Percentiles rank a stretch among this genome's conserved stretches.
Evolutionary conservation across 1,284 basidiomycete species (phyloP).

Genomic region (Ustilago sp.): DNA sequence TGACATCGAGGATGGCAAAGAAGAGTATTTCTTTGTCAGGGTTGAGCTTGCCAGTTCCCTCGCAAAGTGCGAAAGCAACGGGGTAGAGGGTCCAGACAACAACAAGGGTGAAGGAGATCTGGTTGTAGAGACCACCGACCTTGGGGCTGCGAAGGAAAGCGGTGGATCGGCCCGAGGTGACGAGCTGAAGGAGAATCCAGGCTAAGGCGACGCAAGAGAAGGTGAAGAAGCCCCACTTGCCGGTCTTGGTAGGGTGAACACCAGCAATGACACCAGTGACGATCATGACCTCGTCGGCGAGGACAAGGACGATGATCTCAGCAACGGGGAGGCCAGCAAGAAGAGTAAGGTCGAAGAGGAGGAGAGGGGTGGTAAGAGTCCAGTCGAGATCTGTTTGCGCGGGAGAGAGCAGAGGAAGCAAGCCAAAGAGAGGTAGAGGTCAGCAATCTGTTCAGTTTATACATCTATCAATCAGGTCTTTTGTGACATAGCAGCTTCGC

Average conservation of each 20-base stretch:
- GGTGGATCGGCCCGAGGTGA: constrained; percentile 54
- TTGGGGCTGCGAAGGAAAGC: constrained; percentile 60
- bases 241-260: constrained; percentile 55
- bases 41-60: constrained; percentile 56
- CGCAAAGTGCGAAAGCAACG: constrained; percentile 56
- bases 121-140: constrained; percentile 61
- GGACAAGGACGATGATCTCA: constrained; percentile 56
- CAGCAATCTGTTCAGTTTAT: constrained; percentile 1
- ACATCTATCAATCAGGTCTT: too few relatives aligned
- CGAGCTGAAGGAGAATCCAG: constrained; percentile 49
- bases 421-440: neutral
- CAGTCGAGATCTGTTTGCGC: constrained; percentile 56
- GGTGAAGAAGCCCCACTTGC: constrained; percentile 61
- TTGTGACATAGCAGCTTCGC: too few relatives aligned
- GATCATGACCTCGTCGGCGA: constrained; percentile 60
- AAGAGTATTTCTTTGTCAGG: constrained; percentile 58
- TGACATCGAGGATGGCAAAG: constrained; percentile 60
- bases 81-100: constrained; percentile 59
- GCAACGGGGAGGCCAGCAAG: constrained; percentile 59
- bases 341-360: constrained; percentile 59
- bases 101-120: constrained; percentile 57
- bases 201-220: constrained; percentile 53
- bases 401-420: neutral
- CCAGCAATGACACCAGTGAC: constrained; percentile 58
- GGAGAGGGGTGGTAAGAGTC: constrained; percentile 57